Evolutionary conservation across 208 protist genomes (phyloP).

Genomic region (Leishmania amazonensis): DNA sequence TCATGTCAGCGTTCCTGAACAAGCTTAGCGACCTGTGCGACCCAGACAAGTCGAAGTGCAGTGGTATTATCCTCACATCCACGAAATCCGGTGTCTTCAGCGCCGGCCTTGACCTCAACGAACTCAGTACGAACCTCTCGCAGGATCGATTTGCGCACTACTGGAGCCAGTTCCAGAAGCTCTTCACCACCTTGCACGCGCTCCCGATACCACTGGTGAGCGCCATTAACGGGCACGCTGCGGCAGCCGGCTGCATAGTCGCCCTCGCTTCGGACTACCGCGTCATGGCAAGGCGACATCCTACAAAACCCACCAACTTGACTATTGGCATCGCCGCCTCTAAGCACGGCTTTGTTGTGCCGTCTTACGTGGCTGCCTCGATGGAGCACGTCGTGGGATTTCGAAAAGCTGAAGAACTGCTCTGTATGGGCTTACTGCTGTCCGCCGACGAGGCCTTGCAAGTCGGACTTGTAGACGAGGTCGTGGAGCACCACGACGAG

Average conservation of each 20-base stretch:
- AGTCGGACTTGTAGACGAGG: conserved; percentile 75
- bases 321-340: conserved; percentile 73
- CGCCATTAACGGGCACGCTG: conserved; percentile 75
- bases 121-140: conserved; percentile 34
- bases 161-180: conserved; percentile 71
- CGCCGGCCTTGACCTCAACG: conserved; percentile 62
- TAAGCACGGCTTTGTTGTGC: conserved; percentile 62
- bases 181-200: conserved; percentile 72
- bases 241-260: conserved; percentile 67
- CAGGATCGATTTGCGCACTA: conserved; percentile 55
- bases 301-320: conserved; percentile 17
- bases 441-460: conserved; percentile 48
- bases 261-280: conserved; percentile 75
- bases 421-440: conserved; percentile 51
- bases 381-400: conserved; percentile 70
- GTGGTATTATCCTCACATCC: conserved; percentile 73
- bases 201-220: conserved; percentile 66
- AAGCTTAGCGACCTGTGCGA: conserved; percentile 56
- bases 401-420: conserved; percentile 54
- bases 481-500: conserved; percentile 54
- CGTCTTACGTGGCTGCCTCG: conserved; percentile 65
- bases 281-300: conserved; percentile 62
- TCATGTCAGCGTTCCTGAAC: conserved; percentile 51
- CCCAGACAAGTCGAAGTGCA: conserved; percentile 46
- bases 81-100: conserved; percentile 52